These are phyloP conservation scores for Candida vartiovaarae DNA, from an alignment of 805 yeast species.

Conservation along the genomic window DNA sequence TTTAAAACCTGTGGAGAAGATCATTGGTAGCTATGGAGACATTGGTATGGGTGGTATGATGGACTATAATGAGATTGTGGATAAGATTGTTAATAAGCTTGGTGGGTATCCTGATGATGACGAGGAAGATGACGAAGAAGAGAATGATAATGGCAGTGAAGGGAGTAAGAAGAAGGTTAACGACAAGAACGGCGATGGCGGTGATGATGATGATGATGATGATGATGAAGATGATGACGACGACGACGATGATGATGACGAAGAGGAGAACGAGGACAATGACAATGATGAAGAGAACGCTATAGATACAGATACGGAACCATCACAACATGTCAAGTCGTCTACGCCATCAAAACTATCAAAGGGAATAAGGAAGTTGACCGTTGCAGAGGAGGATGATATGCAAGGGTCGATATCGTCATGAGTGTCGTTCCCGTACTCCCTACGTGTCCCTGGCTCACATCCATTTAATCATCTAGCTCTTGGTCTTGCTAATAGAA, in stretches of 20 bases:
- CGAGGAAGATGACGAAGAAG: slow-evolving; percentile 40
- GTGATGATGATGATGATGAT: slow-evolving; percentile 8
- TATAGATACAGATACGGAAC: slow-evolving; percentile 8
- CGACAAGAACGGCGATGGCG: slow-evolving; percentile 23
- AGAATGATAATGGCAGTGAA: slow-evolving; percentile 24
- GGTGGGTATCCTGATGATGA: slow-evolving; percentile 55
- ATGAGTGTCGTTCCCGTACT: too few species aligned
- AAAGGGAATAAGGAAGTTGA: slow-evolving; percentile 23
- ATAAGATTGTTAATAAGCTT: slow-evolving; percentile 67
- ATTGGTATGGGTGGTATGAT: slow-evolving; percentile 99
- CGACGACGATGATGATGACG: slow-evolving; percentile 10
- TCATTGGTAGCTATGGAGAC: slow-evolving; percentile 88
- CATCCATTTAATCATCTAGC: too few species aligned
- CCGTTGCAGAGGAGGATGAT: slow-evolving; percentile 17
- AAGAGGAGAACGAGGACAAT: slow-evolving; percentile 12
- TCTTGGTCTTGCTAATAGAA: too few species aligned
- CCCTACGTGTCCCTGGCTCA: too few species aligned
- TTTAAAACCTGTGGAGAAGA: slow-evolving; percentile 92
- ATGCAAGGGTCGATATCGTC: background rate
- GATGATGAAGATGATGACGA: slow-evolving; percentile 14
- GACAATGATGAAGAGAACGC: slow-evolving; percentile 8
- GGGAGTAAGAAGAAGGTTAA: slow-evolving; percentile 30
- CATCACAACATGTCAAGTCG: slow-evolving; percentile 14
- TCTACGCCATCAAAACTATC: slow-evolving; percentile 17
- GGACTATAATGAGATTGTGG: slow-evolving; percentile 94